A percentile compares a stretch with the other conserved stretches of the same genome.
phyloP scores from a whole-genome alignment of 805 yeast genomes.

The Cyberlindnera sargentensis region DNA sequence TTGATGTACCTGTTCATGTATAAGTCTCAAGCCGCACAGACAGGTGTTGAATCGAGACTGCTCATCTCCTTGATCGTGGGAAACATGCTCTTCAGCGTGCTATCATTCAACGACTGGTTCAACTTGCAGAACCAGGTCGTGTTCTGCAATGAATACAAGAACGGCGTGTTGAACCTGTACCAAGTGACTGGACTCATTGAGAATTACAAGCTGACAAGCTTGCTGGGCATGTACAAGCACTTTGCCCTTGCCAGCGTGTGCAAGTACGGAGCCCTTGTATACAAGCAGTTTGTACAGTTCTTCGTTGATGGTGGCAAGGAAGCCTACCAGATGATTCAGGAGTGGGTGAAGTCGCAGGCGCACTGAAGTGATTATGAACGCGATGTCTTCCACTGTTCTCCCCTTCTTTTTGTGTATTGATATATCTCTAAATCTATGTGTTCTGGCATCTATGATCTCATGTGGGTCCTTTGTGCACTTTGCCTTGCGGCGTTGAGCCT shows the following conservation, averaged over 20 bases:
- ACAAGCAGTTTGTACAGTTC: constrained; percentile 12
- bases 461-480: no score
- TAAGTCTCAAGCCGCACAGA: not conserved
- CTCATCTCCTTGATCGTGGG: constrained; percentile 18
- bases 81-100: constrained; percentile 7
- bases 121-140: constrained; percentile 18
- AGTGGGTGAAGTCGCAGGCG: not conserved
- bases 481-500: no score
- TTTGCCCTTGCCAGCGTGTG: not conserved
- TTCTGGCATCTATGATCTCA: not conserved
- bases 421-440: not conserved
- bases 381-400: no score
- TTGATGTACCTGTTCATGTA: constrained; percentile 10
- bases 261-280: constrained; percentile 11
- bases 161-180: constrained; percentile 19
- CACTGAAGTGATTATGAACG: not conserved
- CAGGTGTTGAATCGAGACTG: constrained; percentile 20
- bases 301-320: constrained; percentile 6
- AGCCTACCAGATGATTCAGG: not conserved
- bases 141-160: constrained; percentile 24
- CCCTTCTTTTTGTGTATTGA: not conserved
- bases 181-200: constrained; percentile 20
- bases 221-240: not conserved
- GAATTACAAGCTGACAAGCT: constrained; percentile 10
- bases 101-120: constrained; percentile 22